These are phyloP conservation scores for Phytomonas francai DNA, from an alignment of 208 protist genomes.

Conservation along the genomic window DNA sequence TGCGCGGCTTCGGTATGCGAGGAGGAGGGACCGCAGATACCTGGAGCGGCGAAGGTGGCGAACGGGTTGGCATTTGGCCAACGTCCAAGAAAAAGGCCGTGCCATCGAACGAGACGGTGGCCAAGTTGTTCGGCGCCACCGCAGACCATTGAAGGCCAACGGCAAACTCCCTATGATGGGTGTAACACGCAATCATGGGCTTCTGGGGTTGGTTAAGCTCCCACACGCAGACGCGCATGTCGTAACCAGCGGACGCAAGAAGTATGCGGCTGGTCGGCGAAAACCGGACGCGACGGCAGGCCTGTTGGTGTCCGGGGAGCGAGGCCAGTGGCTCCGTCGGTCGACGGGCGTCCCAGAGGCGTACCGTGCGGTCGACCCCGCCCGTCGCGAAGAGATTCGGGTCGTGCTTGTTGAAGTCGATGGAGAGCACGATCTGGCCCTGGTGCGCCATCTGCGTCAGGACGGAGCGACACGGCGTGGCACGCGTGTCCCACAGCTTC, in stretches of 20 bases:
- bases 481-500: slow-evolving; percentile 87
- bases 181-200: slow-evolving; percentile 70
- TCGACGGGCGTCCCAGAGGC: slow-evolving; percentile 78
- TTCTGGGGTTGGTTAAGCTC: slow-evolving; percentile 75
- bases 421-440: slow-evolving; percentile 81
- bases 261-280: slow-evolving; percentile 59
- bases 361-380: slow-evolving; percentile 78
- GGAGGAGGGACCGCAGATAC: slow-evolving; percentile 71
- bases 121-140: slow-evolving; percentile 48
- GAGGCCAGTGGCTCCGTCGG: slow-evolving; percentile 62
- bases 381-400: slow-evolving; percentile 82
- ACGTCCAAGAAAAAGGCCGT: slow-evolving; percentile 51
- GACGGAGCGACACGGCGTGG: slow-evolving; percentile 40
- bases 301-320: slow-evolving; percentile 80
- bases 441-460: slow-evolving; percentile 77
- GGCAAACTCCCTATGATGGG: slow-evolving; percentile 87
- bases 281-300: slow-evolving; percentile 85
- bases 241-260: slow-evolving; percentile 77
- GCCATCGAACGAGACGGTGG: slow-evolving; percentile 69
- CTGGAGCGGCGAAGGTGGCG: slow-evolving; percentile 31
- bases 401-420: slow-evolving; percentile 89
- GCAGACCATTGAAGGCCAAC: slow-evolving; percentile 83
- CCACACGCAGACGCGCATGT: slow-evolving; percentile 86
- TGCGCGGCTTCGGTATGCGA: slow-evolving; percentile 42
- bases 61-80: slow-evolving; percentile 54